Evolutionary conservation across 2,329 filamentous ascomycete genomes (phyloP), one percentile per base, ranked within the genome.

Genomic region (Paramyrothecium roridum): DNA sequence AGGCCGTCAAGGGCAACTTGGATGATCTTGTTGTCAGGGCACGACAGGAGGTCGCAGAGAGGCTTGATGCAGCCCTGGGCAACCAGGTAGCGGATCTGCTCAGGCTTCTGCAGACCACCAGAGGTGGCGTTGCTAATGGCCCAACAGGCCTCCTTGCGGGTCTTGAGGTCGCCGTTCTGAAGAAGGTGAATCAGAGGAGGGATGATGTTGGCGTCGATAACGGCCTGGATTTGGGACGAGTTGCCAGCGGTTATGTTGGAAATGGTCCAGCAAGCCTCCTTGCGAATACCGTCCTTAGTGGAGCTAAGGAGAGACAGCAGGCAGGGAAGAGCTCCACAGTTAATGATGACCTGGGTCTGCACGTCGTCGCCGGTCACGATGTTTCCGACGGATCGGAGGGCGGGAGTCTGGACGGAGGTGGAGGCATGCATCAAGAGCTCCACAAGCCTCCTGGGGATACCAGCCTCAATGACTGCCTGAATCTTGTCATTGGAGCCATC

Each of bases 11-110:
- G 85, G 61, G 95, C 95, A 63, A 99, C 95, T 76, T 99, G 95
- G 67, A 99, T 99, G 72, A 99, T 99, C 85, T 99, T 99, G 80
- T 99, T 99, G 76, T 99, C 95, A 30, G 96, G 96, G 81, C 95
- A 99, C 43, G 86, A 87, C 55, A 99, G 86, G 23, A 99, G 85
- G 69, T 99, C 95, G 74, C 95, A 99, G 34, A 99, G 83, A 3
- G 95, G 95, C 79, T 93, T 96, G 78, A 99, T 98, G 80, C 93
- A 97, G 61, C 95, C 95, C 76, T 95, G 90, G 37, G 86, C 77
- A 33, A 99, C 95, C 47, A 99, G 83, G 73, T 96, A 98, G 64
- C 95, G 88, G 67, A 99, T 99, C 80, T 99, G 95, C 57, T 98
- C 95, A 2, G 95, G 95, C 83, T 98, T 99, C 78, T 99, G 95